Evolutionary conservation across 257 asterid genomes (phyloP).

Genomic region (Fraxinus quadrangulata): DNA sequence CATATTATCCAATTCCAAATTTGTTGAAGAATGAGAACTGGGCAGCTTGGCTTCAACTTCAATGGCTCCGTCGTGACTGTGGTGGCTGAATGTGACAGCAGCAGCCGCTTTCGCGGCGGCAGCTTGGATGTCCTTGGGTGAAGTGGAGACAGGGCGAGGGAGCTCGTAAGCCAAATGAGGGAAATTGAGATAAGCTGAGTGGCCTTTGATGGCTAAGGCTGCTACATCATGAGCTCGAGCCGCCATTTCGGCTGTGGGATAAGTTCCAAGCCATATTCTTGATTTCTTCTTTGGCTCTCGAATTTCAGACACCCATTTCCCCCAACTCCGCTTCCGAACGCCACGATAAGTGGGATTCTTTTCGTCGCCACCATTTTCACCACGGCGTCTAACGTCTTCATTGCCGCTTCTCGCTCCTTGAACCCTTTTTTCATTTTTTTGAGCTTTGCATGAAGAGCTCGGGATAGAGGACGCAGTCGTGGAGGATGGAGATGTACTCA

Average conservation of each 20-base stretch:
- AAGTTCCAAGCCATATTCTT: conserved; percentile 65
- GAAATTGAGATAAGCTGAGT: conserved; percentile 55
- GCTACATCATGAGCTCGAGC: conserved; percentile 67
- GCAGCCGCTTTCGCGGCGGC: conserved; percentile 54
- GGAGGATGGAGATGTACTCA: conserved; percentile 26
- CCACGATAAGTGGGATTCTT: conserved; percentile 50
- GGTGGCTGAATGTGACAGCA: conserved; percentile 5
- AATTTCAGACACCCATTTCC: conserved; percentile 61
- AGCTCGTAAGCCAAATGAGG: conserved; percentile 46
- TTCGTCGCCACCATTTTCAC: neutral
- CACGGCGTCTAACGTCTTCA: neutral
- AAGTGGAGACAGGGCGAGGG: conserved; percentile 46
- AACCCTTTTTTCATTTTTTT: neutral
- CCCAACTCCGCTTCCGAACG: conserved; percentile 56
- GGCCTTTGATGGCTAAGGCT: conserved; percentile 57
- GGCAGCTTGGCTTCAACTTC: conserved; percentile 29
- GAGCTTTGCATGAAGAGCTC: neutral
- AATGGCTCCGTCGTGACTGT: neutral
- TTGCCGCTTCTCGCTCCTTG: neutral
- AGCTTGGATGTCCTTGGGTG: conserved; percentile 57
- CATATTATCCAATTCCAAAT: conserved; percentile 23
- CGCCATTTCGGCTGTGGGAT: conserved; percentile 61
- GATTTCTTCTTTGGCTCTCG: conserved; percentile 62
- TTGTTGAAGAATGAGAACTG: conserved; percentile 21
- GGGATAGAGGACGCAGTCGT: neutral